Evolutionary conservation across 768 basidiomycete species (phyloP).

Genomic region (Mrakia gelida): DNA sequence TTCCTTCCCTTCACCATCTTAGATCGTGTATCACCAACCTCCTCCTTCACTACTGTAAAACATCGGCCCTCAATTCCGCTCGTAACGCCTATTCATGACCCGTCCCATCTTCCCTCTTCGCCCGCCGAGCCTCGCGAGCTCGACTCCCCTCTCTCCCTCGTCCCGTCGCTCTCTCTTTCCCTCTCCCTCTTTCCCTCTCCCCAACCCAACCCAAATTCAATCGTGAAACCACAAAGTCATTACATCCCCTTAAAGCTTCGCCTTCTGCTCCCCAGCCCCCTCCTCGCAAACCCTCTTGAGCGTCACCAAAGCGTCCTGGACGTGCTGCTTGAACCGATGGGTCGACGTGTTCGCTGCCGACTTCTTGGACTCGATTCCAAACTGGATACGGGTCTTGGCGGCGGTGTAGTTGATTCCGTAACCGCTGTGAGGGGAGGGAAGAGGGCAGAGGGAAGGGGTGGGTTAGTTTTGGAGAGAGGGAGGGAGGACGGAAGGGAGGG

Average conservation of each 20-base stretch:
- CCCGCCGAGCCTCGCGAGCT: neutral
- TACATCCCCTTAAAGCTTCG: constrained; percentile 31
- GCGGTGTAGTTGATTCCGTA: constrained; percentile 79
- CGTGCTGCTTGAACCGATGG: constrained; percentile 56
- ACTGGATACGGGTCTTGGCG: constrained; percentile 55
- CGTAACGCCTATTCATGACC: neutral
- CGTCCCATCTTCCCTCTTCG: neutral
- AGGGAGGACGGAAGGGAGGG: neutral
- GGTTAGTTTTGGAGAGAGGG: neutral
- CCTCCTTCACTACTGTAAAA: no score
- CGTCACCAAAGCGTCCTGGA: constrained; percentile 61
- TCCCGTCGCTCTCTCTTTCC: no score
- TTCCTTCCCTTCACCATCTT: neutral
- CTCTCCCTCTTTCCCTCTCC: no score
- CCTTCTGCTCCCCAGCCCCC: constrained; percentile 32
- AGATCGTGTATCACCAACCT: neutral
- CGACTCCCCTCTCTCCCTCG: neutral
- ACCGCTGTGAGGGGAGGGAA: constrained; percentile 46
- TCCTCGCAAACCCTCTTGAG: constrained; percentile 60
- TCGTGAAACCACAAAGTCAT: neutral
- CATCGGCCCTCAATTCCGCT: no score
- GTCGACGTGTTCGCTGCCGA: constrained; percentile 70
- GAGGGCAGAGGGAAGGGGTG: neutral
- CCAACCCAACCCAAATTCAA: neutral
- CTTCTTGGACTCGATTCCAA: constrained; percentile 87